phyloP scores from a whole-genome alignment of 495 filamentous ascomycete species.

The Xylaria flabelliformis region DNA sequence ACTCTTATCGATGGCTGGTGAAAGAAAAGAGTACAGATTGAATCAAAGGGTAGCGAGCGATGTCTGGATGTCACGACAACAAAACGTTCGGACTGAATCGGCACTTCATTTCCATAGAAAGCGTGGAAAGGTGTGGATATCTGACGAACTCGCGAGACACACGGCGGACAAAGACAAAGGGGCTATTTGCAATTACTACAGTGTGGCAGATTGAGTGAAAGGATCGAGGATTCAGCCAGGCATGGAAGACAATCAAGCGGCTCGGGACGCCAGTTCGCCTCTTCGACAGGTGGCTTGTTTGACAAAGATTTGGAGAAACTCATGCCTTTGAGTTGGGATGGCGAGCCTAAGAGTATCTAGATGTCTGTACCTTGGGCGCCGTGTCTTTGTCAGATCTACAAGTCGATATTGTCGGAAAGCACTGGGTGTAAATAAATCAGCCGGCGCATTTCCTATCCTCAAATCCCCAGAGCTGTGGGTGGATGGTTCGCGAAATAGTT shows the following conservation, averaged over 20 bases:
- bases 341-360: too few relatives aligned
- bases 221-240: conserved; percentile 13
- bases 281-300: conserved; percentile 3
- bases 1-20: conserved; percentile 12
- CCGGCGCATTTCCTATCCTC: not conserved
- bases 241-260: conserved; percentile 11
- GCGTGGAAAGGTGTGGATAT: conserved; percentile 14
- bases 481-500: not conserved
- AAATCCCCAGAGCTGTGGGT: not conserved
- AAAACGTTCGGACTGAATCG: conserved; percentile 8
- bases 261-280: conserved; percentile 11
- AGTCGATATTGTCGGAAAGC: not conserved
- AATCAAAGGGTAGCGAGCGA: conserved; percentile 24
- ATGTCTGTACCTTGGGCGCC: not conserved
- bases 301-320: conserved; percentile 10
- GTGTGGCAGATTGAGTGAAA: conserved; percentile 16
- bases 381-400: conserved; percentile 16
- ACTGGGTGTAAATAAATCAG: not conserved
- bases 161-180: conserved; percentile 15
- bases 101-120: conserved; percentile 9
- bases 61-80: conserved; percentile 8
- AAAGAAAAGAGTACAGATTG: conserved; percentile 20
- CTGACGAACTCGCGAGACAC: conserved; percentile 17
- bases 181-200: not conserved
- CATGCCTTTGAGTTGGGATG: not conserved